Evolutionary conservation across 805 yeast species (phyloP), one percentile per base, ranked within the genome.

Genomic region (Cyberlindnera samutprakarnensis): DNA sequence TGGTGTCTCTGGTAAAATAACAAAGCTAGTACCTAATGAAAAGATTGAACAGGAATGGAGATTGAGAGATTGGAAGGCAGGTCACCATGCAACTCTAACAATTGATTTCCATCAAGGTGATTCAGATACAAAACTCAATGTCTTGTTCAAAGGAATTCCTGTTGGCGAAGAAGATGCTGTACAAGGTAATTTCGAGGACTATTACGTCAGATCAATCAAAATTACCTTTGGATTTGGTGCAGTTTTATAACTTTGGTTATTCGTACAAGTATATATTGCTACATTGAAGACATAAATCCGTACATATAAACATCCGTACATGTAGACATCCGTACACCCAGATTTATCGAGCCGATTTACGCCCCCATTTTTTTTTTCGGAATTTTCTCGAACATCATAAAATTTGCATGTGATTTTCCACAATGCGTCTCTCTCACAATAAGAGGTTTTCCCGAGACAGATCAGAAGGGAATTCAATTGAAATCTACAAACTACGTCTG

Each of bases 151-250:
- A 13, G 96, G 96, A 12, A 80, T 92, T 30, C 99, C 99, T 13
- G 68, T 90, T 24, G 99, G 97, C 11, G 94, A 92, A 54, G 97
- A 92, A 52, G 92, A 94, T 48, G 60, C 80, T 47, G 95, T 84
- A 24, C 74, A 77, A 50, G 72, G 67, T 25, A 92, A 90, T 57
- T 90, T 92, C 52, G 85, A 86, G 48, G 86, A 84, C 39, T 84
- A 87, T 59, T 92, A 92, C 54, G 77, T 92, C 31, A 78, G 80
- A 59, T 74, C 95, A 6, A 90, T 92, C 51, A 92, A 87, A 62
- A 54, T 85, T 26, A 81, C 96, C 0, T 92, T 92, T 58, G 98
- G 98, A 1, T 88, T 84, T 56, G 97, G 97, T 13, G 84, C 92
- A n/a, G 94, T 86, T 11, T 64, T 86, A 46, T 85, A 62, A 26